Conservation (phyloP, 495 filamentous ascomycete genomes). For the Tuber umbilicatum region DNA sequence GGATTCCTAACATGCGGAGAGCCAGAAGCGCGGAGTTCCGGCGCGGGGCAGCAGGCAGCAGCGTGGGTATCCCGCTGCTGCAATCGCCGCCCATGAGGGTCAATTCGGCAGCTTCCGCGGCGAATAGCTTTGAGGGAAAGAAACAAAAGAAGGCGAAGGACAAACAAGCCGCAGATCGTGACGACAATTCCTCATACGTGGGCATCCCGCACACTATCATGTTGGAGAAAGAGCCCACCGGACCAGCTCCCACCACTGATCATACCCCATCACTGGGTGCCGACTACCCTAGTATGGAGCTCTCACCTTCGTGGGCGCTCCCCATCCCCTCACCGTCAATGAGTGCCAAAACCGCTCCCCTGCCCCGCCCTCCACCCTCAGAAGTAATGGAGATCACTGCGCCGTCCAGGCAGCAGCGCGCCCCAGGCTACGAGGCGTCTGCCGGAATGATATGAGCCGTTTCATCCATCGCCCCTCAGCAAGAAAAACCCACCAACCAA, state of each 20-base stretch:
- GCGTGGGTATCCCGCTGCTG: not conserved
- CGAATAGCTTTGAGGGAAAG: not conserved
- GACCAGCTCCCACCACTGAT: not conserved
- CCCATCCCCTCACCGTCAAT: not conserved
- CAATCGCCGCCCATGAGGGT: not conserved
- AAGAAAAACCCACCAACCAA: not conserved
- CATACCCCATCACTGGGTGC: not conserved
- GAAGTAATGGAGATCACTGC: not conserved
- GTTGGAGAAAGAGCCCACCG: conserved; percentile 6
- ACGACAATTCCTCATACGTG: conserved; percentile 13
- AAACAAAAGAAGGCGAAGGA: conserved; percentile 1
- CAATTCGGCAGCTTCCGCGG: conserved; percentile 6
- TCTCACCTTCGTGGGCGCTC: not conserved
- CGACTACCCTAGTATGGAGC: not conserved
- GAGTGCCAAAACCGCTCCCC: not conserved
- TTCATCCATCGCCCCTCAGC: not conserved
- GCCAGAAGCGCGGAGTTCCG: not conserved
- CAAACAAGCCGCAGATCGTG: not conserved
- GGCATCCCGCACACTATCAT: conserved; percentile 23
- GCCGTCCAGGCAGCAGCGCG: not conserved
- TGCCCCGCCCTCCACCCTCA: not conserved
- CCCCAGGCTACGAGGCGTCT: not conserved
- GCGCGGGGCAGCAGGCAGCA: not conserved
- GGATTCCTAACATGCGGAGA: not conserved
- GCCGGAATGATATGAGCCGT: not conserved